These are phyloP conservation scores for Lasiosphaeriaceae sp. DNA, from an alignment of 495 filamentous ascomycete genomes.

Conservation along the genomic window DNA sequence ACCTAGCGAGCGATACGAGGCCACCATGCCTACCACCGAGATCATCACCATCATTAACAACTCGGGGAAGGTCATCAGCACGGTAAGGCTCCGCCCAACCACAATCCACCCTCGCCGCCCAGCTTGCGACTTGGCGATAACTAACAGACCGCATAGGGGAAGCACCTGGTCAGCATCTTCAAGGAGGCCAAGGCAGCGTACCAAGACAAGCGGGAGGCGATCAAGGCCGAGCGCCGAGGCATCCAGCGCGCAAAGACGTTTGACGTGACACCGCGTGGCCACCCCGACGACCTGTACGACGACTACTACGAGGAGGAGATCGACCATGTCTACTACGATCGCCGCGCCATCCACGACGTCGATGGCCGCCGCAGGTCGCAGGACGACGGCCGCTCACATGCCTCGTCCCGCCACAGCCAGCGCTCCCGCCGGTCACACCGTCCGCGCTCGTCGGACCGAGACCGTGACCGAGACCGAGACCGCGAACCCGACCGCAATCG, in stretches of 20 bases:
- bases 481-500: slow-evolving; percentile 24
- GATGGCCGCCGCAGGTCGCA: slow-evolving; percentile 27
- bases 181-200: slow-evolving; percentile 85
- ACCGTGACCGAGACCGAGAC: slow-evolving; percentile 19
- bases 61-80: slow-evolving; percentile 88
- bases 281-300: slow-evolving; percentile 23
- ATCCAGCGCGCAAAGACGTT: slow-evolving; percentile 42
- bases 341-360: slow-evolving; percentile 15
- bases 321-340: slow-evolving; percentile 18
- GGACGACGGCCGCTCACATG: slow-evolving; percentile 34
- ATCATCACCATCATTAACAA: slow-evolving; percentile 89
- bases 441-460: slow-evolving; percentile 15
- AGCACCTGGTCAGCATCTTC: slow-evolving; percentile 81
- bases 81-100: slow-evolving; percentile 50
- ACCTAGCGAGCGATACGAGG: slow-evolving; percentile 5
- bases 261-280: slow-evolving; percentile 27
- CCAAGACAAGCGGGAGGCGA: slow-evolving; percentile 72
- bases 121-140: slow-evolving; percentile 11
- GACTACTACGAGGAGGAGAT: slow-evolving; percentile 21
- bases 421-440: slow-evolving; percentile 26
- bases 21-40: slow-evolving; percentile 53
- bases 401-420: slow-evolving; percentile 33
- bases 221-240: slow-evolving; percentile 57
- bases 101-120: slow-evolving; percentile 4
- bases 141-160: slow-evolving; percentile 55